Percentiles rank a stretch among this genome's conserved stretches.
These are phyloP conservation scores for Maudiozyma humilis DNA, from an alignment of 1,139 yeast genomes.

Conservation along the genomic window DNA sequence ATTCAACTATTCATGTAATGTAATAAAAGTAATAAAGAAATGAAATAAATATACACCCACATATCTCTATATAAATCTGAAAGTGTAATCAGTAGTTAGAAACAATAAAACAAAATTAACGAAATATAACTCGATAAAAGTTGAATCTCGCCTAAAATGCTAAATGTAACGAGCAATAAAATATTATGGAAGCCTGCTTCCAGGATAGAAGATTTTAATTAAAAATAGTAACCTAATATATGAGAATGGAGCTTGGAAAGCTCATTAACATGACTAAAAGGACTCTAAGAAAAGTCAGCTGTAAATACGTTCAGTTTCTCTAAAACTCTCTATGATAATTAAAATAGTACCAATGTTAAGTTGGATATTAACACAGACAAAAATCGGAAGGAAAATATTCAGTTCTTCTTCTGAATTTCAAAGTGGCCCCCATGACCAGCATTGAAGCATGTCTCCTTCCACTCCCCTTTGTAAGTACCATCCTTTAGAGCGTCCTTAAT, in stretches of 20 bases:
- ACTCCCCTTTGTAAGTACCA: constrained; percentile 30
- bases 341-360: too few species aligned
- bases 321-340: too few species aligned
- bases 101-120: too few species aligned
- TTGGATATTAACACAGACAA: too few species aligned
- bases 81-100: too few species aligned
- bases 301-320: too few species aligned
- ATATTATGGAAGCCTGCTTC: background rate
- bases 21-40: too few species aligned
- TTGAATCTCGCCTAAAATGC: background rate
- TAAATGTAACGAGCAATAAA: background rate
- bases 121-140: background rate
- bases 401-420: constrained; percentile 8
- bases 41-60: too few species aligned
- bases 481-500: constrained; percentile 32
- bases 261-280: background rate
- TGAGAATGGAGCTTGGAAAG: background rate
- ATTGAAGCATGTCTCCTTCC: constrained; percentile 27
- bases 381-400: background rate
- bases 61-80: too few species aligned
- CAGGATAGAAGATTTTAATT: background rate
- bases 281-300: too few species aligned
- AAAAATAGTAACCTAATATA: background rate
- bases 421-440: constrained; percentile 32
- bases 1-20: too few species aligned